These are phyloP conservation scores for Clarkia xantiana DNA, from an alignment of 345 rosid genomes.

Conservation along the genomic window DNA sequence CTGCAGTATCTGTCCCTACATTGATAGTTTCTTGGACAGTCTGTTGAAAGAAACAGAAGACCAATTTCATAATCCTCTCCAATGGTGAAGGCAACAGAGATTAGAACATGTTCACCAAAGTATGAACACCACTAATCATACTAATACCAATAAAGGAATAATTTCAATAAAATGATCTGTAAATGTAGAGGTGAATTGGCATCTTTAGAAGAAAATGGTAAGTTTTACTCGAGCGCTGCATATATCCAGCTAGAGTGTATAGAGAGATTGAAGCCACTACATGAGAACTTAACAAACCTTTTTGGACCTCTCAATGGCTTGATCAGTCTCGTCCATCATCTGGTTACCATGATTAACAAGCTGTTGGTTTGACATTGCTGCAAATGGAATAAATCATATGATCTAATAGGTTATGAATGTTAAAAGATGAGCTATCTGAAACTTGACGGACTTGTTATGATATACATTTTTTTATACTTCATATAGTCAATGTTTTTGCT, in stretches of 20 bases:
- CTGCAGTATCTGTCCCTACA: slow-evolving; percentile 84
- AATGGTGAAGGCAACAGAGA: not conserved
- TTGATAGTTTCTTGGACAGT: slow-evolving; percentile 76
- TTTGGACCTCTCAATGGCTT: slow-evolving; percentile 80
- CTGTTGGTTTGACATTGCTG: slow-evolving; percentile 85
- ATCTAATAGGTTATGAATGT: not conserved
- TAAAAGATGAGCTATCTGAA: not conserved
- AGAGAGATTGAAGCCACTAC: not conserved
- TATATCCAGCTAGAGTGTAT: not conserved
- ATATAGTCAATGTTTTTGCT: too few species aligned
- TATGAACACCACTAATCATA: too few species aligned
- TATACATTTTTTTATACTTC: too few species aligned
- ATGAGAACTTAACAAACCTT: slow-evolving; percentile 27
- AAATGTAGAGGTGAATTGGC: too few species aligned
- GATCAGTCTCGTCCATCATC: slow-evolving; percentile 93
- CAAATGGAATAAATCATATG: slow-evolving; percentile 5
- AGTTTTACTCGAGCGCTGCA: not conserved
- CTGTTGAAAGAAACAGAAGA: slow-evolving; percentile 18
- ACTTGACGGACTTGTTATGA: too few species aligned
- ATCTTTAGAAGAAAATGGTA: too few species aligned
- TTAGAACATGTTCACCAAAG: not conserved
- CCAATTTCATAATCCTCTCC: slow-evolving; percentile 2
- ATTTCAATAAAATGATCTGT: too few species aligned
- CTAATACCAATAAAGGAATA: too few species aligned
- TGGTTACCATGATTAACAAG: slow-evolving; percentile 53